phyloP scores from a whole-genome alignment of 306 rosid genomes.

The Pyrus betulifolia region DNA sequence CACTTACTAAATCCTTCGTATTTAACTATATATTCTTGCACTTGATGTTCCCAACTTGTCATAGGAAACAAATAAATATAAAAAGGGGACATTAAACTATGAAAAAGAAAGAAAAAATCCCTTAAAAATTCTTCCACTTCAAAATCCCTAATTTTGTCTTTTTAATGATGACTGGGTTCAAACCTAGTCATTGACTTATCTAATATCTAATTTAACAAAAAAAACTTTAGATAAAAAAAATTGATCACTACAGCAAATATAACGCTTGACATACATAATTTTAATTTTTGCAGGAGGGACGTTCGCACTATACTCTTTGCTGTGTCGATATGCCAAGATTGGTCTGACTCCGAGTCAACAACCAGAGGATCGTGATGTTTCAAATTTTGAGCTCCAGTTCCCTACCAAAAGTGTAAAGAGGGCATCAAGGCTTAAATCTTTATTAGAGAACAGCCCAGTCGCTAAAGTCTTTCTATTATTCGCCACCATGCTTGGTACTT shows the following conservation, averaged over 20 bases:
- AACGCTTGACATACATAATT: background rate
- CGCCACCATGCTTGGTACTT: conserved; percentile 65
- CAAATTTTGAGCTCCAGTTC: conserved; percentile 36
- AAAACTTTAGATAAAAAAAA: too few relatives aligned
- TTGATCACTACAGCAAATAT: too few relatives aligned
- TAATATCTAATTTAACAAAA: too few relatives aligned
- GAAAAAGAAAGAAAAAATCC: background rate
- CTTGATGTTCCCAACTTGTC: background rate
- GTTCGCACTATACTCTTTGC: conserved; percentile 61
- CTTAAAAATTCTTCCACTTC: background rate
- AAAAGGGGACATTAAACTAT: background rate
- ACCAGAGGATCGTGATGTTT: conserved; percentile 45
- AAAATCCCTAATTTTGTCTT: background rate
- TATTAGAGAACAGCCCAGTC: conserved; percentile 30
- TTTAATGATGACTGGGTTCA: background rate
- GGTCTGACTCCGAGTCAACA: conserved; percentile 56
- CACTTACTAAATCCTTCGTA: background rate
- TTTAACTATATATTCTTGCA: background rate
- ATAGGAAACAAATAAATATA: background rate
- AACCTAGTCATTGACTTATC: too few relatives aligned
- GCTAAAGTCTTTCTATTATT: conserved; percentile 41
- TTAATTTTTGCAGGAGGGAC: conserved; percentile 46
- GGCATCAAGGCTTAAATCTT: conserved; percentile 44
- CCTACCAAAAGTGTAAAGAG: conserved; percentile 25
- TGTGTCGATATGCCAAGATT: conserved; percentile 55